These are phyloP conservation scores for Desmodesmus armatus DNA, from an alignment of 139 green algal genomes.

Conservation along the genomic window DNA sequence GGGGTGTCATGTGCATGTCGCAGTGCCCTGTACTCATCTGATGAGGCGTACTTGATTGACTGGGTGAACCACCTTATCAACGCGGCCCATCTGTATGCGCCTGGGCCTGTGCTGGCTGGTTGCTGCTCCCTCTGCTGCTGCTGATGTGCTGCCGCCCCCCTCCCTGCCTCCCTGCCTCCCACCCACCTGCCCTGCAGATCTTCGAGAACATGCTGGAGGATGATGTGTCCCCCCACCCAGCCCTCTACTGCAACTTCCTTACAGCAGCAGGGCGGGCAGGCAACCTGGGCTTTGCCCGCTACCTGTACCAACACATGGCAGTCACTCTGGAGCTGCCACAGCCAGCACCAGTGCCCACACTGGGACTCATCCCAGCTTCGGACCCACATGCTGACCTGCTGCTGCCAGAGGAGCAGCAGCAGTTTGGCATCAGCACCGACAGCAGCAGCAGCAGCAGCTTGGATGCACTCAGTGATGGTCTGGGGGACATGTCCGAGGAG, in stretches of 20 bases:
- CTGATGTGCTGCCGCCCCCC: background rate
- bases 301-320: slow-evolving; percentile 37
- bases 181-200: too few species aligned
- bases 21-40: background rate
- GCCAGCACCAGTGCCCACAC: too few species aligned
- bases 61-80: background rate
- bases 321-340: background rate
- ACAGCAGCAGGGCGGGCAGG: slow-evolving; percentile 43
- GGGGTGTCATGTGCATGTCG: background rate
- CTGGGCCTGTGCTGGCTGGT: background rate
- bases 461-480: too few species aligned
- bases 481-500: too few species aligned
- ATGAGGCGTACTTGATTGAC: background rate
- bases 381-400: background rate
- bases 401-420: slow-evolving; percentile 18
- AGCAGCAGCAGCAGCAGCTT: slow-evolving; percentile 8
- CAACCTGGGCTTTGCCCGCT: slow-evolving; percentile 46
- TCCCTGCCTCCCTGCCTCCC: background rate
- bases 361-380: background rate
- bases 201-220: slow-evolving; percentile 52
- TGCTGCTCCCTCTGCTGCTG: slow-evolving; percentile 4
- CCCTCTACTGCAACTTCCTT: slow-evolving; percentile 55
- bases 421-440: background rate
- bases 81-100: background rate
- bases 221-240: slow-evolving; percentile 19